Conservation (phyloP, 176 grass and related monocot species). For the Stipa capillata region DNA sequence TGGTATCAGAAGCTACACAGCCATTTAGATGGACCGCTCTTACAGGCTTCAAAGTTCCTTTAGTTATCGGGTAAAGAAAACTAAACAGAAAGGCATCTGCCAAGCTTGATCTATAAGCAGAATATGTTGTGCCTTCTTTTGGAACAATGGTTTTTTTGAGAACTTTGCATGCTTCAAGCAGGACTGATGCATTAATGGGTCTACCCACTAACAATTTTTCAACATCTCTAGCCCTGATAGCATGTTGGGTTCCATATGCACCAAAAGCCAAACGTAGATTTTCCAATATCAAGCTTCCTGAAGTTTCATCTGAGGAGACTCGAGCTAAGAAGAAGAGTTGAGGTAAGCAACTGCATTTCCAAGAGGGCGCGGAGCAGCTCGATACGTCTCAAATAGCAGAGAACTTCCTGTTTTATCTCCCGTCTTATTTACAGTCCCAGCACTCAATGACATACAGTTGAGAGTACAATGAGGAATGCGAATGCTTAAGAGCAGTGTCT, state of each 20-base stretch:
- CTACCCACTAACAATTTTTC: slow-evolving; percentile 72
- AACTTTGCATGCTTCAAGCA: slow-evolving; percentile 63
- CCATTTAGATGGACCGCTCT: slow-evolving; percentile 4
- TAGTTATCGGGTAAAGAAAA: slow-evolving; percentile 49
- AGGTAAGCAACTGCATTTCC: slow-evolving; percentile 79
- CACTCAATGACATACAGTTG: not conserved
- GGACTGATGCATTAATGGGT: slow-evolving; percentile 41
- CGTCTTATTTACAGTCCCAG: not conserved
- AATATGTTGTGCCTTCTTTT: slow-evolving; percentile 57
- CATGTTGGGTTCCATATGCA: slow-evolving; percentile 72
- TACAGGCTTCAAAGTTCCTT: slow-evolving; percentile 29
- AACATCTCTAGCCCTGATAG: slow-evolving; percentile 72
- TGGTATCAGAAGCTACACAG: slow-evolving; percentile 2
- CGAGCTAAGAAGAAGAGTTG: slow-evolving; percentile 74
- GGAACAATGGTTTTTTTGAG: slow-evolving; percentile 62
- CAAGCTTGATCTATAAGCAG: slow-evolving; percentile 79
- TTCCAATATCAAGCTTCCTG: slow-evolving; percentile 31
- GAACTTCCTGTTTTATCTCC: not conserved
- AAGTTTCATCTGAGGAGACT: slow-evolving; percentile 42
- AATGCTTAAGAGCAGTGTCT: slow-evolving; percentile 58
- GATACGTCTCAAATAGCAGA: slow-evolving; percentile 76
- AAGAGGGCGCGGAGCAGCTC: slow-evolving; percentile 59
- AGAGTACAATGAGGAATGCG: slow-evolving; percentile 49
- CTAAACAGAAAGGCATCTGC: slow-evolving; percentile 79
- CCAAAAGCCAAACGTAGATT: slow-evolving; percentile 64